Evolutionary conservation across 2,329 filamentous ascomycete genomes (phyloP), one percentile per base, ranked within the genome.

Genomic region (Diaporthe ilicicola): DNA sequence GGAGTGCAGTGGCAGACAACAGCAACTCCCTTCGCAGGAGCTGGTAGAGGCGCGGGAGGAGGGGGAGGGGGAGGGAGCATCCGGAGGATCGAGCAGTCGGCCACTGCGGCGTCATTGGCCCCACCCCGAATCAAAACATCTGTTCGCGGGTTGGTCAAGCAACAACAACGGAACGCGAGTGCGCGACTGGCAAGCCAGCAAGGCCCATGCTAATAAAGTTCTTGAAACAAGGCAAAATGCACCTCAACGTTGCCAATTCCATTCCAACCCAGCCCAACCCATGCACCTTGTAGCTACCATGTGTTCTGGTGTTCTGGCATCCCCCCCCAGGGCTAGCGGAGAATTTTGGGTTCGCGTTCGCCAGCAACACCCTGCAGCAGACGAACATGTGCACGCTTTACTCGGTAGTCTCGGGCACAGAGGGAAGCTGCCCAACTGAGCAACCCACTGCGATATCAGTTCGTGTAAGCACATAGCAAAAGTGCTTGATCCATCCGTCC

Each of bases 71-170:
- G 29, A 15, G 32, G 27, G 6, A 29, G 19, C 64, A 32, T 24
- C 48, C 19, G 34, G 22, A 37, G 44, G 42, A 50, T 37, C 29
- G 24, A 42, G 50, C 50, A 46, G 55, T 56, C 22, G 46, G 46
- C 62, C 54, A 62, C 10, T 51, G 51, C 44, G 65, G 70, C 61
- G 72, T 70, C 74, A 70, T 67, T 67, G 65, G 69, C 67, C 66
- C 67, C 69, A 65, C 56, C 55, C 22, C 46, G 50, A 67, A 71
- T 61, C 61, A 55, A 44, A 55, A 34, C 50, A 66, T 34, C 39
- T 37, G 39, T 42, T 51, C 61, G 32, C 44, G 46, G 59, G 75
- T 77, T 77, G 75, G 70, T 71, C 67, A 75, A 73, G 76, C 75
- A 77, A 77, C 76, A 72, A 72, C 68, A 29, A 53, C 55, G 42